Conservation (phyloP, 768 basidiomycete species). For the Cubamyces sp. region DNA sequence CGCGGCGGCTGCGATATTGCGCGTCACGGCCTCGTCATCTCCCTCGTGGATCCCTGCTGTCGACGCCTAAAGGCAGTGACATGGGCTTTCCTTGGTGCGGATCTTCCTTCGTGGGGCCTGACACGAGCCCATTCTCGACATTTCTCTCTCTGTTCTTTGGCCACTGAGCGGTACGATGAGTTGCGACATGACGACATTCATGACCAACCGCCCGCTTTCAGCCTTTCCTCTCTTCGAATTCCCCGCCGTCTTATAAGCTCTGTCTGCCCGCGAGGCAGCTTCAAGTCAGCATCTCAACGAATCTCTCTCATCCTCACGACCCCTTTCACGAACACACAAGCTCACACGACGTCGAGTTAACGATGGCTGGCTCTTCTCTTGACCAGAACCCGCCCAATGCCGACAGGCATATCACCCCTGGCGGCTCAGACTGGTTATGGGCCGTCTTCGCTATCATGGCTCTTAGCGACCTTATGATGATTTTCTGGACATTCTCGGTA, state of each 20-base stretch:
- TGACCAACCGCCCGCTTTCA: background rate
- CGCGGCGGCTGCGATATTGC: too few relatives aligned
- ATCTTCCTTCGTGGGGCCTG: background rate
- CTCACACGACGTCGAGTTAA: constrained; percentile 4
- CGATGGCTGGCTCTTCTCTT: constrained; percentile 33
- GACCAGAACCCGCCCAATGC: constrained; percentile 42
- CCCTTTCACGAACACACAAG: constrained; percentile 11
- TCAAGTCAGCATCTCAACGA: background rate
- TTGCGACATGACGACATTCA: constrained; percentile 9
- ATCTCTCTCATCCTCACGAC: background rate
- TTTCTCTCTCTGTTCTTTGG: background rate
- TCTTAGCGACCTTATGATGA: constrained; percentile 41
- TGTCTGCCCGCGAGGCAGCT: too few relatives aligned
- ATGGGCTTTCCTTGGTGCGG: background rate
- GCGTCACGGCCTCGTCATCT: background rate
- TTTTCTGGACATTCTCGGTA: constrained; percentile 45
- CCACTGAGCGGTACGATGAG: background rate
- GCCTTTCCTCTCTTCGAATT: too few relatives aligned
- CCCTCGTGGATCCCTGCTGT: background rate
- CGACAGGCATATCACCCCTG: constrained; percentile 44
- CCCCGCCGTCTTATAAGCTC: too few relatives aligned
- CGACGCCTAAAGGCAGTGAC: background rate
- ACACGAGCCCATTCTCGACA: background rate
- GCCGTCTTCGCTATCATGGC: constrained; percentile 57
- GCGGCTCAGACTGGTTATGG: constrained; percentile 60